Base-by-base conservation (phyloP, 805 yeast genomes). In the Yamadazyma kitorensis region DNA sequence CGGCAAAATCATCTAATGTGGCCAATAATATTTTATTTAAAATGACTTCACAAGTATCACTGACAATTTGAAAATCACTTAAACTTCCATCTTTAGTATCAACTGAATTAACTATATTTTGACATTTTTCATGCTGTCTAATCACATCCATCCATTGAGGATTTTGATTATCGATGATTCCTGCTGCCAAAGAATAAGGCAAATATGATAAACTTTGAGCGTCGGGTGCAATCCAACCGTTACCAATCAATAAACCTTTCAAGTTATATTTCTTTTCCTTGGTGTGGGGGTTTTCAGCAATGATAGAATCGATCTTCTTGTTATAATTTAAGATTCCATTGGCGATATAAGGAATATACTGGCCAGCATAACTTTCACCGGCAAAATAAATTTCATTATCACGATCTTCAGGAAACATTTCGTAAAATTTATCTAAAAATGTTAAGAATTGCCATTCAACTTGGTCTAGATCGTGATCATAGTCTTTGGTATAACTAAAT, bases 331-430 rank as follows among this genome's bases (percentile, higher is more conserved):
- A 47, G 4, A 91, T 67, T 1, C 76, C 78, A 24, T 74, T 64
- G 0, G 91, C 94, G 40, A 89, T 76, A 56, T 83, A 86, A 0
- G 98, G 98, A 34, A 93, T 84, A 54, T 87, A 93, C 55, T 93
- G 97, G 14, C 98, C 98, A 1, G 98, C 98, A 61, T 83, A 93
- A 45, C 95, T 85, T 64, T 93, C 98, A 19, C 98, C 98, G 0
- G 96, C 95, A 21, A 93, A 58, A 44, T 79, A 77, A 2, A 93
- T 63, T 18, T 86, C 83, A 40, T 82, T 79, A 5, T 49, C 47
- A 2, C 55, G 42, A 45, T 85, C 86, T 30, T 83, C 79, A 0
- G 96, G 95, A 56, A 91, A 91, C 3, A 78, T 53, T 36, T 68
- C 64, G 45, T 74, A 81, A 60, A 80, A 93, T 43, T 74, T 72